These are phyloP conservation scores for Lachancea dasiensis DNA, from an alignment of 805 yeast species.

Conservation along the genomic window DNA sequence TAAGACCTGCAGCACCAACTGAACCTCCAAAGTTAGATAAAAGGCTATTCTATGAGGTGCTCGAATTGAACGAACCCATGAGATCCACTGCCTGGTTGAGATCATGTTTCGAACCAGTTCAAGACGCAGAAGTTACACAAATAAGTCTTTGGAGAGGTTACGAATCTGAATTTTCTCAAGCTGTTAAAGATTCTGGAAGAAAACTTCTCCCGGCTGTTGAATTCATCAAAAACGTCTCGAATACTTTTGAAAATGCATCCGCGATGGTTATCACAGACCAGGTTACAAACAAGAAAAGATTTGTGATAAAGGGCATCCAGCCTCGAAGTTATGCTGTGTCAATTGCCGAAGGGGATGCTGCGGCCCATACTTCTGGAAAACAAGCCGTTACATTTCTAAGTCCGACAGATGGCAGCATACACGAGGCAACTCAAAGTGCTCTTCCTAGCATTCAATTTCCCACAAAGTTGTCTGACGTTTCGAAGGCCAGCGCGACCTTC, in stretches of 20 bases:
- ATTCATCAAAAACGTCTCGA: slow-evolving; percentile 87
- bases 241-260: slow-evolving; percentile 79
- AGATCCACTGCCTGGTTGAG: slow-evolving; percentile 95
- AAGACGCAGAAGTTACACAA: slow-evolving; percentile 85
- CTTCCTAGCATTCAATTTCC: slow-evolving; percentile 29
- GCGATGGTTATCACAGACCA: slow-evolving; percentile 84
- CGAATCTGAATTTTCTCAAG: slow-evolving; percentile 74
- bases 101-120: slow-evolving; percentile 75
- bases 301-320: slow-evolving; percentile 89
- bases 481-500: slow-evolving; percentile 30
- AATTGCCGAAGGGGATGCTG: slow-evolving; percentile 40
- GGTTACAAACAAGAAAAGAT: slow-evolving; percentile 62
- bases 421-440: slow-evolving; percentile 17
- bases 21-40: slow-evolving; percentile 56
- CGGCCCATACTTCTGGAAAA: slow-evolving; percentile 20
- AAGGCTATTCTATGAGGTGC: slow-evolving; percentile 52
- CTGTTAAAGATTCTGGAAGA: slow-evolving; percentile 44
- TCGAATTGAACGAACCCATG: slow-evolving; percentile 71
- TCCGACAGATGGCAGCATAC: neutral
- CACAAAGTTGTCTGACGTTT: slow-evolving; percentile 26
- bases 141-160: slow-evolving; percentile 94
- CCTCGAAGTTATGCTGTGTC: slow-evolving; percentile 64
- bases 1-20: slow-evolving; percentile 58
- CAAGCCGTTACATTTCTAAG: neutral
- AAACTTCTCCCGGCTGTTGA: slow-evolving; percentile 89